These are phyloP conservation scores for Fusarium papillatum DNA, from an alignment of 2,329 filamentous ascomycete species.

Conservation along the genomic window DNA sequence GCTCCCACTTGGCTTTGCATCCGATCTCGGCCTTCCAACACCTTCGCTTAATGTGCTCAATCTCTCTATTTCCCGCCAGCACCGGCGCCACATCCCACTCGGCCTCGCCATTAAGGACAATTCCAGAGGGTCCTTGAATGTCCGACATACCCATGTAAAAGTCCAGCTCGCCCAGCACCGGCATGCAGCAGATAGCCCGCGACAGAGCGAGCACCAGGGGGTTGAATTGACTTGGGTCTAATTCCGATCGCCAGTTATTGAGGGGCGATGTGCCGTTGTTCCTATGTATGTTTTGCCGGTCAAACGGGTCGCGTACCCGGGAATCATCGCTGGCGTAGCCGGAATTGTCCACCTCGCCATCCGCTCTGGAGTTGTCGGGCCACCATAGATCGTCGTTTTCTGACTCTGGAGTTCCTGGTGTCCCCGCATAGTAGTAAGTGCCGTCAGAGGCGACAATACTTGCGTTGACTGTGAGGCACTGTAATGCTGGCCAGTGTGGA, in stretches of 20 bases:
- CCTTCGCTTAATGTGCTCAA: not conserved
- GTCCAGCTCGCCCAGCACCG: conserved; percentile 1
- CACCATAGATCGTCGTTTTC: not conserved
- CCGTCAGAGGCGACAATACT: not conserved
- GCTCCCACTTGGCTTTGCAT: not conserved
- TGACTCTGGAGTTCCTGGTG: not conserved
- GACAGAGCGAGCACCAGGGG: not conserved
- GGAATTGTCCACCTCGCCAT: not conserved
- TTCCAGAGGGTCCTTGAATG: not conserved
- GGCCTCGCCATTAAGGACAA: not conserved
- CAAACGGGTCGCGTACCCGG: not conserved
- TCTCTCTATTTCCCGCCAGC: not conserved
- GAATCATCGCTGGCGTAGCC: not conserved
- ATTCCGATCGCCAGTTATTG: not conserved
- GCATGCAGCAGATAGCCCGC: conserved; percentile 7
- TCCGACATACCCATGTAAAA: conserved; percentile 11
- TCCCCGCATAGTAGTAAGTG: not conserved
- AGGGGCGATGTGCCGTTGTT: not conserved
- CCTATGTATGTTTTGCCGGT: not conserved
- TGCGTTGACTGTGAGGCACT: not conserved
- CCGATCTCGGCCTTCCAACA: not conserved
- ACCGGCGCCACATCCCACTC: not conserved
- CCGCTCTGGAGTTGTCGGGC: not conserved
- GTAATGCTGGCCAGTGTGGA: not conserved
- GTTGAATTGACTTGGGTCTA: not conserved